These are phyloP conservation scores for Spergularia bocconei DNA, from an alignment of 148 eudicot species.

Conservation along the genomic window DNA sequence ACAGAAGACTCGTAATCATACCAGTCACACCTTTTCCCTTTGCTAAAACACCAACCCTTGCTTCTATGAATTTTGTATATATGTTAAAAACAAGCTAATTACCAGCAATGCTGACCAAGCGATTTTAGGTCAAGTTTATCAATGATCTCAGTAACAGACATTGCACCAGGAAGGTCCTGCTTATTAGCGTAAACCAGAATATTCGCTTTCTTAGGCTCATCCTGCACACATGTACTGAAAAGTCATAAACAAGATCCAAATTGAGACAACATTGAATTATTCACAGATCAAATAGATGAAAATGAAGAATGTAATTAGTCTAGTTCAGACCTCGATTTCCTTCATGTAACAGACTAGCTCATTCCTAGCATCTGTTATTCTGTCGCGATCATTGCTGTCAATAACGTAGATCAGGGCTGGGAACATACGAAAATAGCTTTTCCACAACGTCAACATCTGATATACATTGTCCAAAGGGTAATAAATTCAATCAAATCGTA, in stretches of 20 bases:
- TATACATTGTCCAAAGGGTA: not conserved
- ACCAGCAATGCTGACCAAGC: constrained; percentile 37
- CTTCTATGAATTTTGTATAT: too few species aligned
- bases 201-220: constrained; percentile 11
- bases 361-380: constrained; percentile 13
- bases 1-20: not conserved
- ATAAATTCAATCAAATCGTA: not conserved
- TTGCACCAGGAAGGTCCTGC: constrained; percentile 63
- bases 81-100: not conserved
- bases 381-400: constrained; percentile 16
- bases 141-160: constrained; percentile 48
- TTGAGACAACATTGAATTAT: too few species aligned
- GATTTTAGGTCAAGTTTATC: constrained; percentile 53
- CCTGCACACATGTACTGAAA: not conserved
- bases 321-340: constrained; percentile 17
- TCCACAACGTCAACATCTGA: constrained; percentile 57
- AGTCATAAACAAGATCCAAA: not conserved
- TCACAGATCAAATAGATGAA: too few species aligned
- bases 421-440: not conserved
- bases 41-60: too few species aligned
- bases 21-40: too few species aligned
- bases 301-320: too few species aligned
- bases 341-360: constrained; percentile 9
- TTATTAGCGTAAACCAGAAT: constrained; percentile 56
- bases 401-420: constrained; percentile 20